phyloP scores from a whole-genome alignment of 1,284 basidiomycete species.

The Apiotrichum laibachii region DNA sequence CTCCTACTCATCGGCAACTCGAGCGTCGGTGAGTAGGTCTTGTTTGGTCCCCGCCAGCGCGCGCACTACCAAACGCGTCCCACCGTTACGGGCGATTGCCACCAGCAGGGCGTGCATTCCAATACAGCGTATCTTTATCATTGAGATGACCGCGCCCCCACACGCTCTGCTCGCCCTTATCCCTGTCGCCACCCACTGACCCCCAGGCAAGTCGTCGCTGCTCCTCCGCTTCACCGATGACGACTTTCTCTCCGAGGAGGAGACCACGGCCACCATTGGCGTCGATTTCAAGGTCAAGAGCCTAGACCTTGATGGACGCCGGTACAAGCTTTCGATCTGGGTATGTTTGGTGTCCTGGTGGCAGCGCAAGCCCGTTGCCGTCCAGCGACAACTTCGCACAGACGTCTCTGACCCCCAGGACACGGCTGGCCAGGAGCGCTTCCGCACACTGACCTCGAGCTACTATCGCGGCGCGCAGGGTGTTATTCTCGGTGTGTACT shows the following conservation, averaged over 20 bases:
- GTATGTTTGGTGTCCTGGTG: slow-evolving; percentile 30
- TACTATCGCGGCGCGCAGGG: slow-evolving; percentile 70
- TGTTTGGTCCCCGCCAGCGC: neutral
- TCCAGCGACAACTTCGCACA: too few relatives aligned
- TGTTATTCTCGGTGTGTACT: slow-evolving; percentile 72
- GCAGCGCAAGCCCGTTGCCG: neutral
- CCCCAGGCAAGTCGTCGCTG: slow-evolving; percentile 64
- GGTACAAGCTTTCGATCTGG: slow-evolving; percentile 60
- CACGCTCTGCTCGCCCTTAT: neutral
- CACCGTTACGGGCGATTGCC: too few relatives aligned
- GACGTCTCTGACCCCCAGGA: slow-evolving; percentile 57
- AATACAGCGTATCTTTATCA: too few relatives aligned
- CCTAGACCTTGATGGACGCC: slow-evolving; percentile 53
- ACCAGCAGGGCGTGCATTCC: too few relatives aligned
- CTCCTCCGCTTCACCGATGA: slow-evolving; percentile 93
- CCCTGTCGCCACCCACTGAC: neutral
- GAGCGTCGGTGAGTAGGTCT: slow-evolving; percentile 74
- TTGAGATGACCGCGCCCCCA: too few relatives aligned
- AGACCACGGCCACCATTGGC: slow-evolving; percentile 84
- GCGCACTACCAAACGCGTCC: too few relatives aligned
- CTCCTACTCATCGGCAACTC: slow-evolving; percentile 69
- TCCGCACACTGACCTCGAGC: slow-evolving; percentile 95
- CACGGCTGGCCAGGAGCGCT: slow-evolving; percentile 94
- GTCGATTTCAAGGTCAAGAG: slow-evolving; percentile 57
- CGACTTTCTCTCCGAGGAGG: slow-evolving; percentile 92